Evolutionary conservation across 192 early-diverging fungal genomes (phyloP).

Genomic region (Anaeromyces robustus): DNA sequence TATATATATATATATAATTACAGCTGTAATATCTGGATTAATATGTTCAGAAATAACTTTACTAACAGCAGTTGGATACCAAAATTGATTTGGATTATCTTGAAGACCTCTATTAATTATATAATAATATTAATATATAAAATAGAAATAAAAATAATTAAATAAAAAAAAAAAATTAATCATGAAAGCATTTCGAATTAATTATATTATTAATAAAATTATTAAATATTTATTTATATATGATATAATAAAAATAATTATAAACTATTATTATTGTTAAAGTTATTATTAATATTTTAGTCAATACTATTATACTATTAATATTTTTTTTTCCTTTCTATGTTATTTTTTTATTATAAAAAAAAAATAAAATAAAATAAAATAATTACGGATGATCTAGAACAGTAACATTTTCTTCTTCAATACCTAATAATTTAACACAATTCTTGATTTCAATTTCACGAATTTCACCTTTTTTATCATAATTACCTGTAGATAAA

Average conservation of each 20-base stretch:
- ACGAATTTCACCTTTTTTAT: constrained; percentile 15
- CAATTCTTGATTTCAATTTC: constrained; percentile 1
- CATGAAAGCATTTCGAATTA: too few species aligned
- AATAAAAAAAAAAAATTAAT: too few species aligned
- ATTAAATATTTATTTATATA: too few species aligned
- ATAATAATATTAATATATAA: too few species aligned
- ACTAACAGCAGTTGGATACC: neutral
- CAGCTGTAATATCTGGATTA: neutral
- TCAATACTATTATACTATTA: too few species aligned
- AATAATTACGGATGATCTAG: constrained; percentile 43
- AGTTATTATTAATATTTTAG: too few species aligned
- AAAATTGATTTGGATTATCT: neutral
- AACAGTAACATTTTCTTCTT: constrained; percentile 24
- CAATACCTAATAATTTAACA: constrained; percentile 16
- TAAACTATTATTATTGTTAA: too few species aligned
- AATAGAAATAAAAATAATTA: too few species aligned
- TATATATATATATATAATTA: neutral
- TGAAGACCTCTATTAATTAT: neutral
- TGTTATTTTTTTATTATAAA: too few species aligned
- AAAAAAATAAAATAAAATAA: neutral
- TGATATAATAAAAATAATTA: too few species aligned
- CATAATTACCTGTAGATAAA: constrained; percentile 59
- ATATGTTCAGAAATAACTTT: neutral
- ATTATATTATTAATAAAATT: too few species aligned
- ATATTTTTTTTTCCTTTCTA: too few species aligned